Percentiles rank a stretch among this genome's conserved stretches.
Conservation (phyloP, 345 rosid genomes). For the Conringia planisiliqua region DNA sequence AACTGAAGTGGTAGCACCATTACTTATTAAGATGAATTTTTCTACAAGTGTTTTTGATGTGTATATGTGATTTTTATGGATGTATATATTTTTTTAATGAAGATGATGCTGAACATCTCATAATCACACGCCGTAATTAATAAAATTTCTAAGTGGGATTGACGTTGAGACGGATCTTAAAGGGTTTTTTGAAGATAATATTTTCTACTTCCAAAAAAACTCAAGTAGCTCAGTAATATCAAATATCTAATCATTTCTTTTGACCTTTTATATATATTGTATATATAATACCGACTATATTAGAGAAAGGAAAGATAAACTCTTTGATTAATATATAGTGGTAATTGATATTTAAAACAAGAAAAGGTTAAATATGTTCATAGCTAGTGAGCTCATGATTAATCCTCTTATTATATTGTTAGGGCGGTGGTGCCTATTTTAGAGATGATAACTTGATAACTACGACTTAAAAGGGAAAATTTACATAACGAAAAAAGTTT, state of each 20-base stretch:
- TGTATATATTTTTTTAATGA: background rate
- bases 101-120: background rate
- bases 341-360: background rate
- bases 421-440: slow-evolving; percentile 25
- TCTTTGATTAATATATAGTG: slow-evolving; percentile 5
- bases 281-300: background rate
- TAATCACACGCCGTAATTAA: slow-evolving; percentile 6
- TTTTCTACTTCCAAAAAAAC: slow-evolving; percentile 11
- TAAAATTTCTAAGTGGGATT: slow-evolving; percentile 17
- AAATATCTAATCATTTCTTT: slow-evolving; percentile 16
- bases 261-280: slow-evolving; percentile 1
- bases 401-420: slow-evolving; percentile 6
- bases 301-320: background rate
- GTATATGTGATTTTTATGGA: background rate
- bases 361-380: background rate
- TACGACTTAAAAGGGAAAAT: background rate
- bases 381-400: background rate
- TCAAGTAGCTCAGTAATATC: slow-evolving; percentile 8
- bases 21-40: background rate
- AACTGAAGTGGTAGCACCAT: background rate
- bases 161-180: slow-evolving; percentile 12
- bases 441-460: background rate
- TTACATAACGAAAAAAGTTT: background rate
- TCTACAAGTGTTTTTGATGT: background rate
- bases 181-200: slow-evolving; percentile 19